phyloP scores from a whole-genome alignment of 139 green algal species.

The Yamagishiella unicocca region DNA sequence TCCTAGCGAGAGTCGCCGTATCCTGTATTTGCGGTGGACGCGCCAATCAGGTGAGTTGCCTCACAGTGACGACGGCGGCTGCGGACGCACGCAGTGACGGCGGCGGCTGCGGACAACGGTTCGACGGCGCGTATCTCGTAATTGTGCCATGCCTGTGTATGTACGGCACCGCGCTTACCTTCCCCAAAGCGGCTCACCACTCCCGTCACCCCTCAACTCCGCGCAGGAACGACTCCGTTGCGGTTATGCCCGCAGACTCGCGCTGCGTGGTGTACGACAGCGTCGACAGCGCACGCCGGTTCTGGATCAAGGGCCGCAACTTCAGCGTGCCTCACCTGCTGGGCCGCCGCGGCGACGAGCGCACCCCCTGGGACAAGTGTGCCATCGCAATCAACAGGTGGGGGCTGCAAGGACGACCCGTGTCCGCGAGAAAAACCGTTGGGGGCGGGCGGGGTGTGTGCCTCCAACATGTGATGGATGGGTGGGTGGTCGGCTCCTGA shows the following conservation, averaged over 20 bases:
- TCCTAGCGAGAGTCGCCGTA: too few species aligned
- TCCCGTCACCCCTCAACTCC: background rate
- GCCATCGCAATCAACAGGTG: constrained; percentile 56
- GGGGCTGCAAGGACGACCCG: too few species aligned
- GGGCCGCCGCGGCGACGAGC: constrained; percentile 5
- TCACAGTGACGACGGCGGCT: too few species aligned
- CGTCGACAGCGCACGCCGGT: constrained; percentile 63
- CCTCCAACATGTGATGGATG: too few species aligned
- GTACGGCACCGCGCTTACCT: background rate
- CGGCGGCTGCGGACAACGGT: background rate
- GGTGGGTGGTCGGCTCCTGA: too few species aligned
- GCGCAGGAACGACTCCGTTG: constrained; percentile 19
- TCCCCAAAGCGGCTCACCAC: background rate
- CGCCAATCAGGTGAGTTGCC: too few species aligned
- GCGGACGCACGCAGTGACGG: background rate
- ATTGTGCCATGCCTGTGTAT: background rate
- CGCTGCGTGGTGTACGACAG: constrained; percentile 55
- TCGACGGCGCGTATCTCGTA: background rate
- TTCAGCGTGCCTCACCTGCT: constrained; percentile 72
- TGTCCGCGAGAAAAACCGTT: too few species aligned
- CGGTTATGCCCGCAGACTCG: constrained; percentile 51
- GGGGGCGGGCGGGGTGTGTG: too few species aligned
- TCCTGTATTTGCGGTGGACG: too few species aligned
- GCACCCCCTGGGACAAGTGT: constrained; percentile 38
- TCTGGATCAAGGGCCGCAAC: constrained; percentile 77